Evolutionary conservation across 805 yeast species (phyloP), one percentile per base, ranked within the genome.

Genomic region (Yarrowia yakushimensis): DNA sequence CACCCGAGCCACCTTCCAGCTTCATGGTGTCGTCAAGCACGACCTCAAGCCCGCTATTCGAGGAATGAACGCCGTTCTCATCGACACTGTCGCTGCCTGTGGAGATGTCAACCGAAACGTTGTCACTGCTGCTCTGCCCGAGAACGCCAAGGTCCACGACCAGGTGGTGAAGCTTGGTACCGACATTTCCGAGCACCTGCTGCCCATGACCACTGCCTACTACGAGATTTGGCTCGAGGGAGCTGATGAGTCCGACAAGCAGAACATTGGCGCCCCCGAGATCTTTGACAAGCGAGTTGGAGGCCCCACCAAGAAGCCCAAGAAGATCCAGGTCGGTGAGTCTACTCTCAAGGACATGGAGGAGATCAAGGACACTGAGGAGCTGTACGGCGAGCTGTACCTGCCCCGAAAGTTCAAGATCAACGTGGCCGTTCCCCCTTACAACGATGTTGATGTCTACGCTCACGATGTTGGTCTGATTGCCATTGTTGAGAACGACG

Each of bases 31-130:
- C 64, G 88, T 93, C 64, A 93, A 93, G 77, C 90, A 86, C 74
- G 82, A 93, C 71, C 80, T 93, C 75, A 91, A 90, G 75, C 89
- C 94, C 10, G 86, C 96, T 1, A 90, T 93, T 67, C 86, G 96
- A 78, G 97, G 93, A 37, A 91, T 93, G 86, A 93, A 93, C 74
- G 79, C 96, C 17, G 87, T 86, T 7, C 81, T 93, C 69, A 82
- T 93, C 87, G 98, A 94, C 73, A 92, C 97, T 9, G 82, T 93
- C 64, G 98, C 96, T 65, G 98, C 98, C 0, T 93, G 97, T 81
- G 98, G 98, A 80, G 98, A 93, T 78, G 98, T 93, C 45, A 89
- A 90, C 78, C 87, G 98, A 82, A 93, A 93, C 72, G 97, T 93
- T 45, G 93, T 92, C 86, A 82, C 88, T 62, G 83, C 93, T 64